These are phyloP conservation scores for Musa troglodytarum DNA, from an alignment of 176 grass and related monocot species.

Conservation along the genomic window DNA sequence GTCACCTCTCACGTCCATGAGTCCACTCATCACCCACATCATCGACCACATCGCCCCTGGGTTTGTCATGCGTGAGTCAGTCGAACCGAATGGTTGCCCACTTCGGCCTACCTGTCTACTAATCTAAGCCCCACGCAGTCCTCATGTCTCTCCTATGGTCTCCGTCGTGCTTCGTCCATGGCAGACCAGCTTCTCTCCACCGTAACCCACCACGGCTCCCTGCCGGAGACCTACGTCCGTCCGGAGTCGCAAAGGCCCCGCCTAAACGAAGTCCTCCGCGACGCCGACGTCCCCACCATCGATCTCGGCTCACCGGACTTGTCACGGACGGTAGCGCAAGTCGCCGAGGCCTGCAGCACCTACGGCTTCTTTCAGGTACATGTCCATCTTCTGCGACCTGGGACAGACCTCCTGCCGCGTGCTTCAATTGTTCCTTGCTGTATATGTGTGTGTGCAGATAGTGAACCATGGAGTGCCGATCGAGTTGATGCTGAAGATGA, in stretches of 20 bases:
- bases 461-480: too few relatives aligned
- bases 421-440: too few relatives aligned
- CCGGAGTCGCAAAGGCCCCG: background rate
- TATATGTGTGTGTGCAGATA: too few relatives aligned
- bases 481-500: too few relatives aligned
- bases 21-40: too few relatives aligned
- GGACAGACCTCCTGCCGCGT: too few relatives aligned
- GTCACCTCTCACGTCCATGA: too few relatives aligned
- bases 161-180: background rate
- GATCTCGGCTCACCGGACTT: background rate
- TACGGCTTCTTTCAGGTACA: constrained; percentile 3
- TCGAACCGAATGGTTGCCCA: too few relatives aligned
- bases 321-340: background rate
- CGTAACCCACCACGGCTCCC: background rate
- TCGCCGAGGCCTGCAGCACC: background rate
- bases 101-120: too few relatives aligned
- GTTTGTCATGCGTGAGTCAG: too few relatives aligned
- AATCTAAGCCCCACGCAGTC: background rate
- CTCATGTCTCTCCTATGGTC: background rate
- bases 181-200: background rate
- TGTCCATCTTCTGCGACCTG: background rate
- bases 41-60: too few relatives aligned
- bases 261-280: background rate
- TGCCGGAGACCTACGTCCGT: background rate
- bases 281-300: background rate